Conservation (phyloP, 768 basidiomycete species). For the Leccinellum luteum region DNA sequence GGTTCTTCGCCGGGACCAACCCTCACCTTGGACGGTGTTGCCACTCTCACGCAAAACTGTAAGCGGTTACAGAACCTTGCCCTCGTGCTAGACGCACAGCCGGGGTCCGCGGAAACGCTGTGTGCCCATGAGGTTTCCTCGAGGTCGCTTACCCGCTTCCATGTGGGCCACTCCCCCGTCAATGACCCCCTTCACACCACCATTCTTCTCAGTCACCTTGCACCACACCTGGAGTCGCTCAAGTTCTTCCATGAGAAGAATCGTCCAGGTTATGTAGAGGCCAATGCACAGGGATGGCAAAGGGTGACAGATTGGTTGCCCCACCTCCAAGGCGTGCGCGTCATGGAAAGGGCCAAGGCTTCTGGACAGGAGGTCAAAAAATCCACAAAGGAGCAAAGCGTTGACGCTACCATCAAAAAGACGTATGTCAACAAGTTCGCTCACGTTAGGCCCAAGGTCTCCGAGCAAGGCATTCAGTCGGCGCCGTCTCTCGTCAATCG, state of each 20-base stretch:
- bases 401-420: constrained; percentile 53
- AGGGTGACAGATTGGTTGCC: constrained; percentile 65
- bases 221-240: constrained; percentile 65
- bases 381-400: constrained; percentile 37
- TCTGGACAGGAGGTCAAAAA: constrained; percentile 16
- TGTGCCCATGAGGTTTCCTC: constrained; percentile 52
- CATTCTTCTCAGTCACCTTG: constrained; percentile 73
- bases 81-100: constrained; percentile 59
- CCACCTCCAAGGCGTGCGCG: constrained; percentile 65
- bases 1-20: constrained; percentile 48
- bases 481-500: constrained; percentile 36
- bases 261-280: constrained; percentile 65
- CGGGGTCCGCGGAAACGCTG: constrained; percentile 45
- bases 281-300: constrained; percentile 68
- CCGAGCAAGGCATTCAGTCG: constrained; percentile 37
- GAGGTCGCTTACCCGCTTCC: constrained; percentile 62
- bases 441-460: constrained; percentile 38
- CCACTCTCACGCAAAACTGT: constrained; percentile 57
- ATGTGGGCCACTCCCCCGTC: constrained; percentile 75
- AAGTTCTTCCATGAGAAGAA: constrained; percentile 81
- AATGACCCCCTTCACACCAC: constrained; percentile 66
- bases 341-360: constrained; percentile 53
- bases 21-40: constrained; percentile 62
- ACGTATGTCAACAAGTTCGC: constrained; percentile 39
- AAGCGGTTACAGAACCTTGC: constrained; percentile 61